phyloP scores from a whole-genome alignment of 2,329 filamentous ascomycete genomes.

The Colletotrichum tanaceti region DNA sequence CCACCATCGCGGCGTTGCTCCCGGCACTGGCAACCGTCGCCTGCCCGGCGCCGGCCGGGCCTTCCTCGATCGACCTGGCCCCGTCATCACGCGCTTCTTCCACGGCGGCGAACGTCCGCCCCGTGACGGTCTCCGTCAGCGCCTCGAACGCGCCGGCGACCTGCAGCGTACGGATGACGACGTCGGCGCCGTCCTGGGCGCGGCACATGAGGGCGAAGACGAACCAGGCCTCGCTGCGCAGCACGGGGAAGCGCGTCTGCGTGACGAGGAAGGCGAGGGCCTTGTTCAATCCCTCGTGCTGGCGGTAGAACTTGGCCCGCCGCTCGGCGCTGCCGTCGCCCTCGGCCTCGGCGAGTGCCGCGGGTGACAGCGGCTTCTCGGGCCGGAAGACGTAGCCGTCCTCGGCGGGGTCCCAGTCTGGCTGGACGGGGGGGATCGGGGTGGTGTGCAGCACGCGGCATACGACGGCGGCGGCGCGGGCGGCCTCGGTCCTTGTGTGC shows the following conservation, averaged over 20 bases:
- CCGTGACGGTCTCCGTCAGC: conserved; percentile 62
- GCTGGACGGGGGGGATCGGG: conserved; percentile 46
- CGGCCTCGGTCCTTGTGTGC: conserved; percentile 70
- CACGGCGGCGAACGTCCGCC: conserved; percentile 49
- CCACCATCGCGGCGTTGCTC: conserved; percentile 44
- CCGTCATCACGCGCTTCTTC: conserved; percentile 5
- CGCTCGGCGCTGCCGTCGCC: conserved; percentile 41
- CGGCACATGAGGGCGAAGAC: conserved; percentile 70
- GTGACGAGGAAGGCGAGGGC: conserved; percentile 64
- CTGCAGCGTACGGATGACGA: conserved; percentile 58
- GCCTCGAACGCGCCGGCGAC: conserved; percentile 55
- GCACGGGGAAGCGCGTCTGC: conserved; percentile 68
- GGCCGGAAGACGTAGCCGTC: conserved; percentile 44
- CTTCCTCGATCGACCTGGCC: conserved; percentile 3
- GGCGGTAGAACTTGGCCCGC: conserved; percentile 57
- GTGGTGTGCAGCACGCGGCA: conserved; percentile 66
- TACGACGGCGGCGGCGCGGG: conserved; percentile 63
- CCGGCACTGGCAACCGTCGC: conserved; percentile 4
- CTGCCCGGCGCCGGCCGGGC: not conserved
- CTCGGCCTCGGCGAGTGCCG: conserved; percentile 23
- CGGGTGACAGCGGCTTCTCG: conserved; percentile 27
- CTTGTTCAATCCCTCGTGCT: conserved; percentile 55
- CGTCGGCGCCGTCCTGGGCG: conserved; percentile 59
- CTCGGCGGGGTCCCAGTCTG: conserved; percentile 50
- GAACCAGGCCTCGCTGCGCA: conserved; percentile 72